Percentiles rank a stretch among this genome's conserved stretches.
phyloP scores from a whole-genome alignment of 2,329 filamentous ascomycete genomes.

The Myriosclerotinia curreyana region DNA sequence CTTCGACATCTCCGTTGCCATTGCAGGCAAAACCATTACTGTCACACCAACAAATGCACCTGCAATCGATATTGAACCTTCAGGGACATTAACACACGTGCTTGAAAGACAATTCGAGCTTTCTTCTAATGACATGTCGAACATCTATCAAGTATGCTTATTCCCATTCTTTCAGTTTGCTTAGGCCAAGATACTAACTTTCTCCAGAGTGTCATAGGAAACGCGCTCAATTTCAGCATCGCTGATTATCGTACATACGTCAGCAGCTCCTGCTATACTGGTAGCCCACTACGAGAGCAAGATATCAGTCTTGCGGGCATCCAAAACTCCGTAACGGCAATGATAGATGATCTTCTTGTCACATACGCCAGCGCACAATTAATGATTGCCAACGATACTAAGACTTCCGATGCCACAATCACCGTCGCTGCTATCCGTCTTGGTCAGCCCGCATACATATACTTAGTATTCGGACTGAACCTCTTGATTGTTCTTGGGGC shows the following conservation, averaged over 20 bases:
- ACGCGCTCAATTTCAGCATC: constrained; percentile 23
- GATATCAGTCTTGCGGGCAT: constrained; percentile 6
- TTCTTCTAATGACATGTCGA: constrained; percentile 35
- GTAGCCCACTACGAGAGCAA: no score
- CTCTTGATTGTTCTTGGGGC: no score
- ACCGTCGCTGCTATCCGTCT: constrained; percentile 10
- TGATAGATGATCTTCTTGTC: constrained; percentile 33
- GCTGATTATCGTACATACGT: constrained; percentile 15
- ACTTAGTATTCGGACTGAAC: no score
- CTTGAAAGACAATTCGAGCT: constrained; percentile 19
- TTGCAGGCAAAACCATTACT: constrained; percentile 10
- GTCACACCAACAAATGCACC: neutral
- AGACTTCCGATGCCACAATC: neutral
- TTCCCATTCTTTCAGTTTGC: no score
- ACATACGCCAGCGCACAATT: constrained; percentile 40
- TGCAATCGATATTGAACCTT: constrained; percentile 19
- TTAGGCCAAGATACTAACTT: neutral
- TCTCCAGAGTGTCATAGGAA: constrained; percentile 11
- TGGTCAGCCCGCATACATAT: no score
- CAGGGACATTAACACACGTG: constrained; percentile 17
- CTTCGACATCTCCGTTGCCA: constrained; percentile 21
- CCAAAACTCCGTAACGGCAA: constrained; percentile 18
- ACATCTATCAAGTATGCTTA: constrained; percentile 23
- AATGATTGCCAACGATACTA: constrained; percentile 36
- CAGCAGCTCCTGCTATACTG: neutral